Conservation (phyloP, 805 yeast genomes). For the Yarrowia sp. region DNA sequence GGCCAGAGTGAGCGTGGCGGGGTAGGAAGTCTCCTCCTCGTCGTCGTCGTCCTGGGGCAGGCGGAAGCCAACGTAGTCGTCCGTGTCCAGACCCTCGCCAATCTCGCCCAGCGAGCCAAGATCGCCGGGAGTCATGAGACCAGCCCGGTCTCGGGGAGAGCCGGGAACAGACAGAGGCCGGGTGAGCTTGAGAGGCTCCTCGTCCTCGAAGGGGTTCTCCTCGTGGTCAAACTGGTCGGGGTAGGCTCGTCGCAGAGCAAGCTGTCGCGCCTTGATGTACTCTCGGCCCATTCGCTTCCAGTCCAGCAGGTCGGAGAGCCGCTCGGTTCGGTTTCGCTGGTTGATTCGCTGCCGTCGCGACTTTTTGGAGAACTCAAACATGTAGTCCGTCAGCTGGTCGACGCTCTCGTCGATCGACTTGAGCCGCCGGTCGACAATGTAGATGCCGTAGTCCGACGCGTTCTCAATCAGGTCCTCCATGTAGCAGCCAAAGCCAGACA, state of each 20-base stretch:
- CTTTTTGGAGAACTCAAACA: slow-evolving; percentile 85
- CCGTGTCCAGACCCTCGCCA: slow-evolving; percentile 62
- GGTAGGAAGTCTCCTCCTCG: slow-evolving; percentile 37
- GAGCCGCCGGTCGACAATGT: slow-evolving; percentile 91
- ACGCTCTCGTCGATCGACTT: slow-evolving; percentile 91
- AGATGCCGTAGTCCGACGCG: slow-evolving; percentile 93
- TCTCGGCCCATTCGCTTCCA: slow-evolving; percentile 99
- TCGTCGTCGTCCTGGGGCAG: slow-evolving; percentile 43
- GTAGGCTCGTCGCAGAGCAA: slow-evolving; percentile 89
- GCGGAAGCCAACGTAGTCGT: slow-evolving; percentile 61
- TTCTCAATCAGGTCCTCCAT: slow-evolving; percentile 97
- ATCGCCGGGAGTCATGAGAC: slow-evolving; percentile 96
- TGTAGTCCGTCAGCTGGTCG: slow-evolving; percentile 80
- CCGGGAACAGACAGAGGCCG: slow-evolving; percentile 97
- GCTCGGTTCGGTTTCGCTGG: slow-evolving; percentile 95
- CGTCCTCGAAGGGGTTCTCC: slow-evolving; percentile 39
- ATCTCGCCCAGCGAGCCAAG: slow-evolving; percentile 94
- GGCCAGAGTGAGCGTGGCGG: slow-evolving; percentile 32
- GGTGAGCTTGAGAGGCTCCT: slow-evolving; percentile 54
- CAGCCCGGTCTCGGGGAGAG: slow-evolving; percentile 74
- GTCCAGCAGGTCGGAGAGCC: slow-evolving; percentile 87
- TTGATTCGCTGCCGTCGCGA: slow-evolving; percentile 96
- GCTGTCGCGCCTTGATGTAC: slow-evolving; percentile 89
- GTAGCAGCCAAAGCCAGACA: slow-evolving; percentile 96
- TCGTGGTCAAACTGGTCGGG: slow-evolving; percentile 67